A percentile compares a stretch with the other conserved stretches of the same genome.
Evolutionary conservation across 169 alveolate species (phyloP).

Genomic region (Neospora caninum): DNA sequence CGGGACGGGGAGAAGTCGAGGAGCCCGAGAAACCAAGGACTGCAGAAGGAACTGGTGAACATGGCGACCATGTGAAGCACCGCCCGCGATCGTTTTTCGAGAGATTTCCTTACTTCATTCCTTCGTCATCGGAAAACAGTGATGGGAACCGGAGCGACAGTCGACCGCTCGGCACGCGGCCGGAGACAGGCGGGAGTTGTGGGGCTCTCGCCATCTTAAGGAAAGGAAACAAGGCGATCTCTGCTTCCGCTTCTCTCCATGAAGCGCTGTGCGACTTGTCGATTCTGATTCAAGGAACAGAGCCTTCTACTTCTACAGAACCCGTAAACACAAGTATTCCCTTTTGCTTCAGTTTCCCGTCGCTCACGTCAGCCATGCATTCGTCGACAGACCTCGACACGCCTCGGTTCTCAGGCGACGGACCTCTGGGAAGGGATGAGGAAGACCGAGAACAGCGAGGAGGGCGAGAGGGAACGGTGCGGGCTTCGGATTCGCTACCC

Average conservation of each 20-base stretch:
- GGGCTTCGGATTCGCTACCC: neutral
- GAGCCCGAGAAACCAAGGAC: neutral
- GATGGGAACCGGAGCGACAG: too few species aligned
- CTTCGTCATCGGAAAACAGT: neutral
- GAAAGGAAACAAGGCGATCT: neutral
- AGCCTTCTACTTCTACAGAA: neutral
- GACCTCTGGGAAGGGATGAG: neutral
- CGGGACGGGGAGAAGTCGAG: too few species aligned
- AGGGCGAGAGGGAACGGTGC: neutral
- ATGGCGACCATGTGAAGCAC: neutral
- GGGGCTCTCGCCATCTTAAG: too few species aligned
- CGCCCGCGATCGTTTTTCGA: neutral
- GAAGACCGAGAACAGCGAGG: neutral
- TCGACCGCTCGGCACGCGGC: too few species aligned
- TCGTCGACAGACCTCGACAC: neutral
- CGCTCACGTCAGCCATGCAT: neutral
- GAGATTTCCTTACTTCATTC: neutral
- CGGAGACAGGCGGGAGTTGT: too few species aligned
- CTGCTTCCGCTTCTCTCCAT: neutral
- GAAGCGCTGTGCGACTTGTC: slow-evolving; percentile 8
- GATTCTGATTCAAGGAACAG: neutral
- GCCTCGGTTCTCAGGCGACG: neutral
- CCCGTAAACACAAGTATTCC: neutral
- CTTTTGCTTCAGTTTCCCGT: neutral
- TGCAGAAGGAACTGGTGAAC: neutral